A percentile compares a stretch with the other conserved stretches of the same genome.
Conservation (phyloP, 768 basidiomycete genomes). For the Crucibulum laeve region DNA sequence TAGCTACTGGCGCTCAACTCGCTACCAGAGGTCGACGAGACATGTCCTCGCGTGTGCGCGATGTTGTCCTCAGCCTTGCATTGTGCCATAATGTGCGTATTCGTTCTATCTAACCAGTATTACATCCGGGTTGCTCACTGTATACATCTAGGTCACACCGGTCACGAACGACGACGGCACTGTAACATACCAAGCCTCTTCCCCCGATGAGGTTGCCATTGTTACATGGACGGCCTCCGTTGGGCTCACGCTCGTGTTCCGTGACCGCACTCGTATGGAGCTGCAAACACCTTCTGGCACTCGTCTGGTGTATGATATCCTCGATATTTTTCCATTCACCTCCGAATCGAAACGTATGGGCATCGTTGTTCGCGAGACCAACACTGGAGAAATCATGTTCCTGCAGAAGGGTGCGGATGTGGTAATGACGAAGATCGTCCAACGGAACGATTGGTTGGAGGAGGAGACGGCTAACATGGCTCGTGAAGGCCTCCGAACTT, state of each 20-base stretch:
- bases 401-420: conserved; percentile 97
- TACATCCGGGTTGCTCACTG: conserved; percentile 1
- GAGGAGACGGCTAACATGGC: conserved; percentile 99
- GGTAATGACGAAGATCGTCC: conserved; percentile 95
- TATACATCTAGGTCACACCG: conserved; percentile 77
- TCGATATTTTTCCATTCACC: conserved; percentile 97
- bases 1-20: conserved; percentile 76
- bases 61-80: conserved; percentile 90
- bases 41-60: conserved; percentile 90
- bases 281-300: conserved; percentile 68
- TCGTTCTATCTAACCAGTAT: neutral
- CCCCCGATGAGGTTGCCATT: conserved; percentile 98
- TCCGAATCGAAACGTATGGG: conserved; percentile 99
- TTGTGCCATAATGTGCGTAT: conserved; percentile 88
- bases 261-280: conserved; percentile 89
- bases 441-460: conserved; percentile 97
- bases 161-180: conserved; percentile 92
- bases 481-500: conserved; percentile 88
- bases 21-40: conserved; percentile 86
- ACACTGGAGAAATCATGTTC: conserved; percentile 79
- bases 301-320: conserved; percentile 72
- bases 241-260: conserved; percentile 82
- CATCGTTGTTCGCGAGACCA: conserved; percentile 82
- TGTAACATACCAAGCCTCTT: conserved; percentile 97
- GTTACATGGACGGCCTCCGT: conserved; percentile 97